Evolutionary conservation across 1,139 yeast genomes (phyloP).

Genomic region (Zygosaccharomyces sapae): DNA sequence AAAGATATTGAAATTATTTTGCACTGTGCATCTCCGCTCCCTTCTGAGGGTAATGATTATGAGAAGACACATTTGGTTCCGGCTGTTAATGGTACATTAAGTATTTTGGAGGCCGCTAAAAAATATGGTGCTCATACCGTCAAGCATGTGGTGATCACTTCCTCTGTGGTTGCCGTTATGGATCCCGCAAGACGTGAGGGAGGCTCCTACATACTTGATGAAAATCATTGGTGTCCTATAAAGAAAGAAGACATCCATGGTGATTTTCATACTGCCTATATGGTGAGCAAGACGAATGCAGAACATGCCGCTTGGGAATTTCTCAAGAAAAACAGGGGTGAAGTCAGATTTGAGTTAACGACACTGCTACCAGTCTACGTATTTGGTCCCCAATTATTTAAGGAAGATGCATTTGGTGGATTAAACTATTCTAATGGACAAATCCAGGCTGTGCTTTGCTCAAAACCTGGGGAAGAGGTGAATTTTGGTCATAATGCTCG

Average conservation of each 20-base stretch:
- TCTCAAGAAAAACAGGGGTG: constrained; percentile 31
- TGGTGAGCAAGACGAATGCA: constrained; percentile 44
- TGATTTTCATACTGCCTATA: constrained; percentile 37
- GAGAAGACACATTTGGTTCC: constrained; percentile 40
- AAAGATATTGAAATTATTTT: constrained; percentile 38
- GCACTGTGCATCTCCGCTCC: constrained; percentile 43
- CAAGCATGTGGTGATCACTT: constrained; percentile 49
- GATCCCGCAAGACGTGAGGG: constrained; percentile 9
- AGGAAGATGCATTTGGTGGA: constrained; percentile 23
- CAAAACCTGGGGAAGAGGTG: constrained; percentile 16
- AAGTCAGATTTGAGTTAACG: constrained; percentile 40
- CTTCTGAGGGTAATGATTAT: constrained; percentile 28
- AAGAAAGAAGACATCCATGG: constrained; percentile 37
- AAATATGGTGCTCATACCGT: constrained; percentile 43
- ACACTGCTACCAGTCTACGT: constrained; percentile 45
- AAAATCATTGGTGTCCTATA: constrained; percentile 39
- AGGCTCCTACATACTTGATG: constrained; percentile 22
- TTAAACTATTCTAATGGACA: constrained; percentile 40
- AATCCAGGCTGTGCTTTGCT: constrained; percentile 27
- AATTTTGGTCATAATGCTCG: constrained; percentile 8
- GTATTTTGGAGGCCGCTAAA: constrained; percentile 41
- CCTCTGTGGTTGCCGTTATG: constrained; percentile 48
- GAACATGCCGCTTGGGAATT: constrained; percentile 51
- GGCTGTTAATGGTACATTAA: constrained; percentile 47
- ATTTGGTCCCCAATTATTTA: constrained; percentile 42